Conservation (phyloP, 139 green algal species). For the Chlorella sorokiniana region DNA sequence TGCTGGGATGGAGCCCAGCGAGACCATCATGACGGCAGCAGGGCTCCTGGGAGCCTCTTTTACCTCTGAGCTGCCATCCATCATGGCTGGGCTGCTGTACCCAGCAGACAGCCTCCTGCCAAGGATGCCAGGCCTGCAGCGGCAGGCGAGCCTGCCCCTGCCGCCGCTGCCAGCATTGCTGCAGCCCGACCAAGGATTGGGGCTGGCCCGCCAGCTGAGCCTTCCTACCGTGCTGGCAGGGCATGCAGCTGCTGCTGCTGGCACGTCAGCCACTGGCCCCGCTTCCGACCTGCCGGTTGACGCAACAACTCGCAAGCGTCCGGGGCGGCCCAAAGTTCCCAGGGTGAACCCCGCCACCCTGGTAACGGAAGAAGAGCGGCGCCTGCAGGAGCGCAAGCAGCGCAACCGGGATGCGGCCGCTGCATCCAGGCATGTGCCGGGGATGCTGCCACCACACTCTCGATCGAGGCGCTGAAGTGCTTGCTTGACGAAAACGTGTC, state of each 20-base stretch:
- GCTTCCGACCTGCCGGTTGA: not conserved
- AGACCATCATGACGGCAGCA: too few relatives aligned
- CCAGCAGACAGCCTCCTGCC: not conserved
- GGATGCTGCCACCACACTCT: too few relatives aligned
- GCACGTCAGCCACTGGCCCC: not conserved
- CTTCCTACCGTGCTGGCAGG: not conserved
- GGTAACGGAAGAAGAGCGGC: constrained; percentile 28
- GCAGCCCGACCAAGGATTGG: not conserved
- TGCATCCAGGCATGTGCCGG: constrained; percentile 16
- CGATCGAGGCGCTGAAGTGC: too few relatives aligned
- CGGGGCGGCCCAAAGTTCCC: not conserved
- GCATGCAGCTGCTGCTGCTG: not conserved
- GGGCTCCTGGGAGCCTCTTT: too few relatives aligned
- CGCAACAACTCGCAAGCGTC: not conserved
- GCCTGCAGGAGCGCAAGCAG: constrained; percentile 34
- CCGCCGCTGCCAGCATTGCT: not conserved
- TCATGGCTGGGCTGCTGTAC: too few relatives aligned
- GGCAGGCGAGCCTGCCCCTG: not conserved
- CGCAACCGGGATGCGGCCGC: constrained; percentile 49
- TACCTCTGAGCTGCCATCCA: too few relatives aligned
- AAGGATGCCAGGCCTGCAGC: not conserved
- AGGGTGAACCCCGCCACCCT: not conserved
- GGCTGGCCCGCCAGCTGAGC: constrained; percentile 2
- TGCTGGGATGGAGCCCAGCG: too few relatives aligned
- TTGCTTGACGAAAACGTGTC: too few relatives aligned